Evolutionary conservation across 768 basidiomycete species (phyloP), one percentile per base, ranked within the genome.

Genomic region (Mycena metata): DNA sequence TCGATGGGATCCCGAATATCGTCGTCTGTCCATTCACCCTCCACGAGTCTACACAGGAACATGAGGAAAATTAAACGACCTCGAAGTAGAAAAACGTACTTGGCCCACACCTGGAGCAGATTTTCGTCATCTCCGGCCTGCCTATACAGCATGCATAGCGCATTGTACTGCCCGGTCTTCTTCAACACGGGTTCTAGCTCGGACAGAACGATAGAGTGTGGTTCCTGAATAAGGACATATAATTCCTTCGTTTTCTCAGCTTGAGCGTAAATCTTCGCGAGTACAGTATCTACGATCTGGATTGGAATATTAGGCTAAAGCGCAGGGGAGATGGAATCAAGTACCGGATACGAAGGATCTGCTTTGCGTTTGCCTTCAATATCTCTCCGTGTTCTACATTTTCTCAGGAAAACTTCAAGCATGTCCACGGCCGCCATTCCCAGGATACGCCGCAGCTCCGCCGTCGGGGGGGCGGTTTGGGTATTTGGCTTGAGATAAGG

Each of bases 201-300:
- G 1, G 81, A 74, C 1, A 93, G 68, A 4, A 87, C 81, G 46
- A 92, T 80, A 46, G 83, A 81, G 64, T 90, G 87, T 15, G 88
- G 82, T 50, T 83, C 83, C 43, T 84, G 80, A 5, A 95, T 76
- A 1, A 95, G 80, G 5, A 82, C 79, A 43, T 88, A 83, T 8
- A 95, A 83, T 41, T 93, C 91, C 17, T 86, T 79, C 5, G 85
- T 86, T 70, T 89, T 90, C 55, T 88, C 88, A 16, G 82, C 80
- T 60, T 86, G 83, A 1, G 90, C 89, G 39, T 91, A 89, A 12
- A 96, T 79, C 76, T 93, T 93, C n/a, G 86, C 88, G 0, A 94
- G 85, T 0, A 90, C 89, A 1, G 93, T 95, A 76, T 95, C 94
- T n/a, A 95, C 89, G 33, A 90, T 85, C 93, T 94, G 63, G 11